phyloP scores from a whole-genome alignment of 1,284 basidiomycete species.

The Leccinum griseonigrum region DNA sequence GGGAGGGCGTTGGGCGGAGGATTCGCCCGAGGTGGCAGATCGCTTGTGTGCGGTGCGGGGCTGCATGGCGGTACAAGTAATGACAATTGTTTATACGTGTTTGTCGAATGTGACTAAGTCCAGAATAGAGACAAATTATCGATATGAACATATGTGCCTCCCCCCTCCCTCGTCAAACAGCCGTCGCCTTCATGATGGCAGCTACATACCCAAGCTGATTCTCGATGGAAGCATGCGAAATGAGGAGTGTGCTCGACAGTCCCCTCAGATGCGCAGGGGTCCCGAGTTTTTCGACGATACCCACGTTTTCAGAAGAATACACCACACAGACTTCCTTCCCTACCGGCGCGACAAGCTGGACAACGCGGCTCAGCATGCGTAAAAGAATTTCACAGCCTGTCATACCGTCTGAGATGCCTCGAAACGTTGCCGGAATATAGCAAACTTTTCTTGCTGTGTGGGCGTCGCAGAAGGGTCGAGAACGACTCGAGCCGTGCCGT shows the following conservation, averaged over 20 bases:
- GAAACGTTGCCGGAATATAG: conserved; percentile 44
- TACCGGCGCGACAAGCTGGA: conserved; percentile 51
- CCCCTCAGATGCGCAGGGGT: conserved; percentile 33
- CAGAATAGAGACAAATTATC: conserved; percentile 2
- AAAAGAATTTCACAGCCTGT: conserved; percentile 12
- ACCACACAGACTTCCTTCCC: conserved; percentile 49
- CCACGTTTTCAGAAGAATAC: conserved; percentile 47
- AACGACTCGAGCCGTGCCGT: conserved; percentile 46
- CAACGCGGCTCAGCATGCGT: conserved; percentile 5
- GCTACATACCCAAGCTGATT: conserved; percentile 35
- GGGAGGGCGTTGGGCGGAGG: conserved; percentile 22
- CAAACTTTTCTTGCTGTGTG: conserved; percentile 43
- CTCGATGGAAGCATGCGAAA: conserved; percentile 35
- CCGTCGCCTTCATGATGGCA: conserved; percentile 28
- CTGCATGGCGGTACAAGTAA: conserved; percentile 39
- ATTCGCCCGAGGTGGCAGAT: conserved; percentile 45
- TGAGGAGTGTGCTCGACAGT: conserved; percentile 32
- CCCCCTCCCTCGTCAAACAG: conserved; percentile 3
- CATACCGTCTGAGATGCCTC: conserved; percentile 50
- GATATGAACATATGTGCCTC: neutral
- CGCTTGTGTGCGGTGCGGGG: conserved; percentile 55
- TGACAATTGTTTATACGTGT: conserved; percentile 19
- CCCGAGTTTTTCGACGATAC: conserved; percentile 42
- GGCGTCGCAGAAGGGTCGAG: conserved; percentile 38
- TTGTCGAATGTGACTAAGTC: conserved; percentile 10